These are phyloP conservation scores for Apiotrichum sp. DNA, from an alignment of 1,284 basidiomycete species.

Conservation along the genomic window DNA sequence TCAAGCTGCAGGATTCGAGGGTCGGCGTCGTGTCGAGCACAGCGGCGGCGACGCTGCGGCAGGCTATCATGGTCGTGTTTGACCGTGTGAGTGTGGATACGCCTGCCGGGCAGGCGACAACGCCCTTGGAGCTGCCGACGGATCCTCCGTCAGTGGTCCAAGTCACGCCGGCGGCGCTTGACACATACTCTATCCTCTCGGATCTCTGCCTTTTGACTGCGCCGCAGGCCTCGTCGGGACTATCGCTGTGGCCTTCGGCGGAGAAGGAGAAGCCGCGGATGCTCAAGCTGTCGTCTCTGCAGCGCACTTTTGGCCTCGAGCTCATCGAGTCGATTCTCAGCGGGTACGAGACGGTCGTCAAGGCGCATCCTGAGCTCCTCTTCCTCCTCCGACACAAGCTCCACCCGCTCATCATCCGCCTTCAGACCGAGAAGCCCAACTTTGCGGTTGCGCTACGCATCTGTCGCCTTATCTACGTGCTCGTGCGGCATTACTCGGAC, in stretches of 20 bases:
- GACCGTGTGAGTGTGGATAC: constrained; percentile 63
- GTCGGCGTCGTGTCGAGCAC: constrained; percentile 96
- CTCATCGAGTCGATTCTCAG: constrained; percentile 94
- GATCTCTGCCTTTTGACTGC: constrained; percentile 76
- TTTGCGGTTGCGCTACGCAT: constrained; percentile 87
- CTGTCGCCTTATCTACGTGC: constrained; percentile 84
- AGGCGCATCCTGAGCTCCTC: constrained; percentile 77
- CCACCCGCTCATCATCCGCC: constrained; percentile 80
- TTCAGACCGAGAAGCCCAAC: constrained; percentile 70
- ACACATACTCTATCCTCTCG: constrained; percentile 82
- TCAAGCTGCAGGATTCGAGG: constrained; percentile 88
- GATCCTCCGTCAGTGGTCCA: constrained; percentile 30
- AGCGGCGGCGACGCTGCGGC: constrained; percentile 90
- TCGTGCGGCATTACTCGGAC: constrained; percentile 82
- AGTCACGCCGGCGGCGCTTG: constrained; percentile 66
- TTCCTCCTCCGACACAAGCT: constrained; percentile 80
- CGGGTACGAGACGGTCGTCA: constrained; percentile 84
- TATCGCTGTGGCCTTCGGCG: constrained; percentile 28
- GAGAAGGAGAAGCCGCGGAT: constrained; percentile 68
- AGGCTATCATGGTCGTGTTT: constrained; percentile 95
- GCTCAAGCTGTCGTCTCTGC: constrained; percentile 74
- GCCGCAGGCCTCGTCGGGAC: constrained; percentile 15
- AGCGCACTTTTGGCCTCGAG: constrained; percentile 91
- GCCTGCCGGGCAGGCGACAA: constrained; percentile 1
- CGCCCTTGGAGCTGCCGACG: constrained; percentile 14